Base-by-base conservation (phyloP, 2,329 filamentous ascomycete species). In the Cryphonectria carpinicola region DNA sequence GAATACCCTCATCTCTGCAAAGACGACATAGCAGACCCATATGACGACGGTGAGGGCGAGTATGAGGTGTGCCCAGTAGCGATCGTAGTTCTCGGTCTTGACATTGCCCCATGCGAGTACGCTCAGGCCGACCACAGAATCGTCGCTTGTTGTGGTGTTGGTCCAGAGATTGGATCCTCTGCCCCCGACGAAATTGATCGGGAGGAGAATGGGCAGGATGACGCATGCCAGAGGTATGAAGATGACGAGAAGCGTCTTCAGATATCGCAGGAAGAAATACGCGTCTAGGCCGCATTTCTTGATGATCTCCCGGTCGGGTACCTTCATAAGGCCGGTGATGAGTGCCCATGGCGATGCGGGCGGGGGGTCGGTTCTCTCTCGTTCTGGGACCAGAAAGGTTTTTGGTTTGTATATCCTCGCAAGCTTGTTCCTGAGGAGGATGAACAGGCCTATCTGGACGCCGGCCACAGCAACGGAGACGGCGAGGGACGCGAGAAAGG, bases 181-280 rank as follows among this genome's bases (percentile, higher is more conserved):
- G 14, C 93, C 93, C 58, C 88, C 92, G 4, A 92, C 82, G 69
- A 89, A 91, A 78, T 99, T 99, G 73, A 99, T 80, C 0, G 96
- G 95, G 2, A 98, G 83, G 60, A 99, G 84, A 35, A 98, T 92
- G 0, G 96, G 96, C 68, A 98, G 84, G 39, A 97, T 90, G 66
- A 98, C 78, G 37, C 89, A 75, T 17, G 92, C 90, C 70, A 97
- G 89, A 1, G 96, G 94, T 54, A 97, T 83, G 79, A 99, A 98
- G 73, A 99, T 97, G 78, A 97, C 90, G 60, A 98, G 87, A 6
- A 98, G 88, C 80, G 78, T 87, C 74, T 88, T 88, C 19, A 89
- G 87, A 77, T 97, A 99, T 73, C 97, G 92, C 1, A 99, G 86
- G 80, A 99, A 99, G 84, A 98, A 97, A 82, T 97, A 99, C 77